Base-by-base conservation (phyloP, 2,329 filamentous ascomycete species). In the Domatiomyces globalis region DNA sequence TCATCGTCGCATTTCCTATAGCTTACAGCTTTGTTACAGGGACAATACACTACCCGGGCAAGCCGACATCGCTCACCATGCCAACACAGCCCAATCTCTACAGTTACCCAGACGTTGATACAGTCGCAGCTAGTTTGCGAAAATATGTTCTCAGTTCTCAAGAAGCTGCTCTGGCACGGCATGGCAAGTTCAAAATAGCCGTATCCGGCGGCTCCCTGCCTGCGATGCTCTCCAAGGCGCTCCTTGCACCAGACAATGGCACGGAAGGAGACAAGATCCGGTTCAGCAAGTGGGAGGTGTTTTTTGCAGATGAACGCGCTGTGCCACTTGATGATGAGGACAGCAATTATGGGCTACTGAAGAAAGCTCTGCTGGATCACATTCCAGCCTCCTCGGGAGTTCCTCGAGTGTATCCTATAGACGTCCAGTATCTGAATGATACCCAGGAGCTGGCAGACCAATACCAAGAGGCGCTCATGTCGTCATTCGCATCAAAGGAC, bases 231-330 rank as follows among this genome's bases (percentile, higher is more conserved):
- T 87, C 88, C 45, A 80, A 87, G 67, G 88, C 88, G 8, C 80
- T 96, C 9, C 79, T 96, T 22, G 65, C 79, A 18, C 61, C 71
- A 63, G 59, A 70, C 70, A 68, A 73, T 54, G 73, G 70, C 47
- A 68, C 66, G 39, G 58, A 62, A 9, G 60, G 65, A 36, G 71
- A 82, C 51, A 76, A 72, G 3, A 70, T 89, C 60, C 75, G 84
- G 62, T 95, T 94, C 70, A 74, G 77, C 66, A 87, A 86, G 68
- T 98, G 92, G 92, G 86, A 96, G 64, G 87, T 98, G 65, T 98
- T 96, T 77, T 96, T 95, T 69, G 90, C 90, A 65, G 92, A 98
- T 67, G 92, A 98, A 76, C 86, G 92, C 64, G 87, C 87, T 61
- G 92, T 96, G 49, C 85, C 92, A 19, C 82, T 95, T 60, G 83